Evolutionary conservation across 306 rosid species (phyloP).

Genomic region (Quillaja saponaria): DNA sequence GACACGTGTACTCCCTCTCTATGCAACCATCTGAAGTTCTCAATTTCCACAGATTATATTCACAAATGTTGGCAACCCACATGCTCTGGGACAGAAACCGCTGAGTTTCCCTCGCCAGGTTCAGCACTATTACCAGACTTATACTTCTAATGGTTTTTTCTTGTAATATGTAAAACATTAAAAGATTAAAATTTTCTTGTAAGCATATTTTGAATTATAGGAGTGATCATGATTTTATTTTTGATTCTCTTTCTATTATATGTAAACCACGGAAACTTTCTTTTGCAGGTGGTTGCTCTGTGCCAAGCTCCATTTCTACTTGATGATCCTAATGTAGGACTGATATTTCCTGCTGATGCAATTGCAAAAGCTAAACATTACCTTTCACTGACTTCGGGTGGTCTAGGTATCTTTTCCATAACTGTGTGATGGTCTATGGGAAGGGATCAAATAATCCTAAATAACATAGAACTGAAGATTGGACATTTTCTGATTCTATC

Average conservation of each 20-base stretch:
- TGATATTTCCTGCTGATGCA: conserved; percentile 97
- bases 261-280: conserved; percentile 30
- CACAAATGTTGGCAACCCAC: conserved; percentile 99
- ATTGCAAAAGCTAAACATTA: conserved; percentile 91
- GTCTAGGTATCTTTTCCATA: conserved; percentile 69
- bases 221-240: conserved; percentile 4
- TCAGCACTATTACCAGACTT: conserved; percentile 22
- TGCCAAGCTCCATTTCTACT: conserved; percentile 99
- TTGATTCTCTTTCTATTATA: conserved; percentile 5
- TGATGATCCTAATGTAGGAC: conserved; percentile 90
- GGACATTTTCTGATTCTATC: conserved; percentile 10
- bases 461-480: conserved; percentile 5
- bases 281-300: conserved; percentile 86
- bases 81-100: conserved; percentile 98
- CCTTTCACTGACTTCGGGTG: conserved; percentile 77
- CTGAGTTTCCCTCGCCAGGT: conserved; percentile 99
- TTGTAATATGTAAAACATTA: conserved; percentile 10
- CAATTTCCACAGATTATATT: conserved; percentile 72
- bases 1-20: not conserved
- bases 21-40: conserved; percentile 1
- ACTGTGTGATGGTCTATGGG: conserved; percentile 18
- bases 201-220: conserved; percentile 2
- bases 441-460: not conserved
- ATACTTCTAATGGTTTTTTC: conserved; percentile 15
- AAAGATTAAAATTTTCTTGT: conserved; percentile 12